Conservation (phyloP, 495 filamentous ascomycete genomes). For the Annulohypoxylon nitens region DNA sequence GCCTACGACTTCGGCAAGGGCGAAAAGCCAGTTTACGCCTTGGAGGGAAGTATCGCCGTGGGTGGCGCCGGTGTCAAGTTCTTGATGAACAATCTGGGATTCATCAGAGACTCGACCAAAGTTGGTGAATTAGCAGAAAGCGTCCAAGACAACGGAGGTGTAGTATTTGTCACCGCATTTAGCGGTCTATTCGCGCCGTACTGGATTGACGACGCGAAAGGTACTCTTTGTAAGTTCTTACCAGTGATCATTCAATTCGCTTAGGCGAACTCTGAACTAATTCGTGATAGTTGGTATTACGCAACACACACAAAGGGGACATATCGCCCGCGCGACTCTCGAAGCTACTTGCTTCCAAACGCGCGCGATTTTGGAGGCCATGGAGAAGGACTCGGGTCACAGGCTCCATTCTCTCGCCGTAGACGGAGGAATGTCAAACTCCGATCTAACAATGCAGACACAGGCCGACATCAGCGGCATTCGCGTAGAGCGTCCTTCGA, state of each 20-base stretch:
- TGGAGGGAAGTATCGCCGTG: constrained; percentile 94
- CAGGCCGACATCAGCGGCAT: constrained; percentile 94
- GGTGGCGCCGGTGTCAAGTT: constrained; percentile 93
- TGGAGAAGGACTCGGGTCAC: constrained; percentile 90
- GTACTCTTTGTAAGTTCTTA: constrained; percentile 81
- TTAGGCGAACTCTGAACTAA: constrained; percentile 27
- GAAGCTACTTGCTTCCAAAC: constrained; percentile 97
- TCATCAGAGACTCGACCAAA: constrained; percentile 80
- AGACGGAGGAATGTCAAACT: constrained; percentile 95
- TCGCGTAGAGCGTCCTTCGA: constrained; percentile 85
- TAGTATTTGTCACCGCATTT: constrained; percentile 95
- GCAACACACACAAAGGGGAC: constrained; percentile 87
- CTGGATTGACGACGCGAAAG: constrained; percentile 97
- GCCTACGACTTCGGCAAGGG: constrained; percentile 85
- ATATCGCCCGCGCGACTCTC: constrained; percentile 93
- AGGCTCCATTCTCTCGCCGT: constrained; percentile 83
- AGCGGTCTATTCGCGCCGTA: constrained; percentile 97
- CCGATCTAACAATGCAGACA: constrained; percentile 95
- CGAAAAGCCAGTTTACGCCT: constrained; percentile 83
- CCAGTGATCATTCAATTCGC: neutral
- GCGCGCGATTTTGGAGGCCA: constrained; percentile 92
- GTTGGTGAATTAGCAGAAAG: constrained; percentile 85
- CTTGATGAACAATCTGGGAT: constrained; percentile 88
- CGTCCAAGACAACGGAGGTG: constrained; percentile 90
- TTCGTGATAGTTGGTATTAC: constrained; percentile 79